Evolutionary conservation across 768 basidiomycete species (phyloP), one percentile per base, ranked within the genome.

Genomic region (Mycena indigotica): DNA sequence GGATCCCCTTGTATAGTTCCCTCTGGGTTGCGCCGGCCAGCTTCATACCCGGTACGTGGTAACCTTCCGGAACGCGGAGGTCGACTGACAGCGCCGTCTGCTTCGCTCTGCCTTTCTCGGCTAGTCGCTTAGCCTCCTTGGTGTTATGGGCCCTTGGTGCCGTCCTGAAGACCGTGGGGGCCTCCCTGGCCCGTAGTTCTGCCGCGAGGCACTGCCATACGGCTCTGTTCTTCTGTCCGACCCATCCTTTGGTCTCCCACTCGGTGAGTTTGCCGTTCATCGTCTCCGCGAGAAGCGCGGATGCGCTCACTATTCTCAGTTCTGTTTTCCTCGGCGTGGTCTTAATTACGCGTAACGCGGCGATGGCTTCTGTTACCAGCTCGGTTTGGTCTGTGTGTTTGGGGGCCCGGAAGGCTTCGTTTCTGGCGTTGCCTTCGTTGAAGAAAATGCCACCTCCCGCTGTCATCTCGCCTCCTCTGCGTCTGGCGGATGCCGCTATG

Each of bases 191-290:
- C 46, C 48, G 50, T 2, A 51, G 32, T 28, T 50, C 48, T 5
- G 48, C 55, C 13, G 39, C 55, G 15, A 51, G n/a, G 49, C 32
- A 26, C 6, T 44, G 19, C n/a, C 50, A 40, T 3, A 56, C 25
- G 12, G 38, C 19, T 6, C 49, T 28, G 49, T 56, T 8, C 21
- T 5, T 21, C 10, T 39, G 23, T 19, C 48, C 55, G 3, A 50
- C 48, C 48, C 46, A 55, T 12, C 53, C 53, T 28, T 55, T 24
- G 26, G 38, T 19, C 25, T 56, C 55, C 55, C 50, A 51, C 6
- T 15, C 3, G 6, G 3, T 25, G 45, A 50, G 44, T 35, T 55
- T 55, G 15, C 49, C 49, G 26, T 32, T 32, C 32, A 55, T 49
- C 8, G 44, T 39, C 3, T 54, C 29, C 4, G 25, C 24, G 3